Base-by-base conservation (phyloP, 2,329 filamentous ascomycete genomes). In the Ascomycota sp. region DNA sequence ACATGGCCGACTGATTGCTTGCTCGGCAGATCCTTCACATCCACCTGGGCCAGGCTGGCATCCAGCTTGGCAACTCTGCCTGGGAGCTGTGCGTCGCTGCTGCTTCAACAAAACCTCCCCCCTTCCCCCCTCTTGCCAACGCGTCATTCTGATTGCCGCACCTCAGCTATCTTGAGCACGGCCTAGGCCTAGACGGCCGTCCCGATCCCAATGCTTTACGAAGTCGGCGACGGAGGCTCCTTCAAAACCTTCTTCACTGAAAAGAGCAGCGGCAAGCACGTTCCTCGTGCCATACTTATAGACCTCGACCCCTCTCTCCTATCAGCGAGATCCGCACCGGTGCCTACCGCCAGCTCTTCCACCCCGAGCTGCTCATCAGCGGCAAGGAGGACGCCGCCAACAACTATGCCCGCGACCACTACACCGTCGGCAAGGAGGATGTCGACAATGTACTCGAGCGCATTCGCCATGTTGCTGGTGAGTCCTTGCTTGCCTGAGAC, bases 331-430 rank as follows among this genome's bases (percentile, higher is more conserved):
- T 78, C 55, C 69, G 73, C 35, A 77, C 71, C 32, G 72, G 73
- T 35, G 36, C 45, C 39, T 78, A 76, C 57, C 69, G 70, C 43
- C 63, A 72, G 47, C 65, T 78, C 36, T 78, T 76, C 62, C 73
- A 78, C 56, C 73, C 73, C 27, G 73, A 78, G 59, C 61, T 73
- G 42, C 54, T 78, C 47, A 69, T 78, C 48, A 77, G 67, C 52
- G 73, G 73, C 55, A 78, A 78, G 63, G 74, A 78, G 53, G 74
- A 78, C 65, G 73, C 74, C 34, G 71, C 73, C 56, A 78, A 78
- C 60, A 79, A 79, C 63, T 79, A 78, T 46, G 74, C 74, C 41
- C 73, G 73, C 58, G 74, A 74, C 33, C 73, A 79, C 57, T 78
- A 79, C 56, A 78, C 74, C 42, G 71, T 78, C 43, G 74, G 74